Evolutionary conservation across 2,329 filamentous ascomycete genomes (phyloP), one percentile per base, ranked within the genome.

Genomic region (Calycina herbarum): DNA sequence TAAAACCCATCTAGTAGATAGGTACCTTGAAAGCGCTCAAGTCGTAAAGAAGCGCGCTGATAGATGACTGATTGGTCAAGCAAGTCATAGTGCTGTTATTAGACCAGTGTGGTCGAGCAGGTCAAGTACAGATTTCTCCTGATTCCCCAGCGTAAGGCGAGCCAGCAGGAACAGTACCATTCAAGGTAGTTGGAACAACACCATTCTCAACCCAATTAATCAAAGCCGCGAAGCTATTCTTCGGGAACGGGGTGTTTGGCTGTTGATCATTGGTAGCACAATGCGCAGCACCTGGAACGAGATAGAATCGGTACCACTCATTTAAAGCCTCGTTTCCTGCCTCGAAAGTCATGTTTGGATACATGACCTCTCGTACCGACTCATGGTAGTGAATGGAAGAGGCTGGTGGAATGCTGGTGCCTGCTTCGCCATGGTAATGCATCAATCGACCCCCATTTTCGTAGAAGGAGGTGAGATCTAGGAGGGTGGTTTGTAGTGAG

Each of bases 141-240:
- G 72, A 75, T 73, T 79, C 74, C 38, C 78, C 27, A 29, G 27
- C 27, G 27, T 4, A 29, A 29, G 27, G 27, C 27, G 27, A 29
- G 27, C 27, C 4, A 29, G 27, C 27, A 29, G 27, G 27, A 6
- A 78, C 73, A 5, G 77, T 79, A 10, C 76, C 76, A 68, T 80
- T 79, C 27, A 80, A 73, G 2, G 70, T 69, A 4, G 59, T 56
- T 1, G 78, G 78, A 67, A 70, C 70, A 17, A 75, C 68, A 24
- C 75, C 89, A 69, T 89, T 90, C 69, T 83, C 84, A 15, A 92
- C 79, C 71, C 82, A 90, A 72, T 91, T 86, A 73, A 92, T 90
- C 20, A 87, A 86, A 1, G 86, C 90, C 1, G 88, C 86, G 76
- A 91, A 87, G 56, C 91, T 88, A 11, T 86, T 86, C 57, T 63